These are phyloP conservation scores for Saccharomycopsis babjevae DNA, from an alignment of 805 yeast species.

Conservation along the genomic window DNA sequence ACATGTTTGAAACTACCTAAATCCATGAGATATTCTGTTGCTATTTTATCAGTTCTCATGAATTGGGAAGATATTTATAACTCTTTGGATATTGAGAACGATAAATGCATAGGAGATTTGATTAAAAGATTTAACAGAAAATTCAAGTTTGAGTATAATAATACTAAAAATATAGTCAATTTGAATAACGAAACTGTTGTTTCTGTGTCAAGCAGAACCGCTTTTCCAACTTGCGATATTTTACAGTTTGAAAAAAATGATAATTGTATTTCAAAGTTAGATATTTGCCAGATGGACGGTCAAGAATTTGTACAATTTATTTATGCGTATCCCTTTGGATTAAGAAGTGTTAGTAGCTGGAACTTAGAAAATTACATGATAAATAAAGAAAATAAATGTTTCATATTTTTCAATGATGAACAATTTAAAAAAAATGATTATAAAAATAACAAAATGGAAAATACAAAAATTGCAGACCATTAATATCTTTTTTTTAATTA, in stretches of 20 bases:
- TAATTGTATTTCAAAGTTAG: background rate
- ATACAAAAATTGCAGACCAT: too few species aligned
- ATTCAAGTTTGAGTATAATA: background rate
- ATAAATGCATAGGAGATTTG: background rate
- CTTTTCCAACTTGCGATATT: background rate
- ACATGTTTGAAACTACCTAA: background rate
- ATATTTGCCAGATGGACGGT: background rate
- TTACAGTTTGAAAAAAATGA: background rate
- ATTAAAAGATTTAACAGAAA: background rate
- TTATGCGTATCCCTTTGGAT: background rate
- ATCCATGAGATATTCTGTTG: background rate
- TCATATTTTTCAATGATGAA: too few species aligned
- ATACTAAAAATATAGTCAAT: background rate
- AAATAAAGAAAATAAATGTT: background rate
- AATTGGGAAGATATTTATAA: background rate
- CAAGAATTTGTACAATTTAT: background rate
- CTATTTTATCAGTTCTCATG: background rate
- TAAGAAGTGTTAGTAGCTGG: background rate
- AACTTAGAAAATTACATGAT: background rate
- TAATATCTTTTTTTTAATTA: too few species aligned
- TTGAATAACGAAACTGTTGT: background rate
- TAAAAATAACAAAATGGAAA: too few species aligned
- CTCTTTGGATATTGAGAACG: background rate
- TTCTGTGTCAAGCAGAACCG: background rate
- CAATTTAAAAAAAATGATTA: too few species aligned